These are phyloP conservation scores for Termitomyces sp. DNA, from an alignment of 1,284 basidiomycete species.

Conservation along the genomic window DNA sequence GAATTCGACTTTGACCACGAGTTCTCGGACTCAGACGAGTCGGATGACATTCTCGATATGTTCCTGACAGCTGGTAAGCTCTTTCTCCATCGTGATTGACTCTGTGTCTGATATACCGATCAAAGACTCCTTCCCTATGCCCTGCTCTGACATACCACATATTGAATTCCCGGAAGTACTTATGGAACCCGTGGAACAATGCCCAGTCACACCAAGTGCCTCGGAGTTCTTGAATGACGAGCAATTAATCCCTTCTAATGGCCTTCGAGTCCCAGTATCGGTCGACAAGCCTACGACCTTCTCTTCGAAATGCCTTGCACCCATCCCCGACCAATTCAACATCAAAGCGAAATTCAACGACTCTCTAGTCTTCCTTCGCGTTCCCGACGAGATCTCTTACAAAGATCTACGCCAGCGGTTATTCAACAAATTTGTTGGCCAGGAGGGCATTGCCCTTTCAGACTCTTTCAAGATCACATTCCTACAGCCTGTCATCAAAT, in stretches of 20 bases:
- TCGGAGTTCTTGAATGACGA: slow-evolving; percentile 13
- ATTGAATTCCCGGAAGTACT: slow-evolving; percentile 12
- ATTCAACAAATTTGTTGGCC: slow-evolving; percentile 56
- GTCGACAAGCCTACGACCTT: slow-evolving; percentile 27
- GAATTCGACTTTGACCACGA: slow-evolving; percentile 32
- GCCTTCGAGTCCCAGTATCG: slow-evolving; percentile 18
- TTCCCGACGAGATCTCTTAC: slow-evolving; percentile 39
- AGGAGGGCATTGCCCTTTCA: slow-evolving; percentile 50
- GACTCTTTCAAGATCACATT: slow-evolving; percentile 49
- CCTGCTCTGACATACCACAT: slow-evolving; percentile 25
- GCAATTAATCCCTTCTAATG: slow-evolving; percentile 18
- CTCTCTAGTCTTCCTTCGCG: slow-evolving; percentile 57
- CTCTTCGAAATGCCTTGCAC: slow-evolving; percentile 18
- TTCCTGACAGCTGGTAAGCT: slow-evolving; percentile 40
- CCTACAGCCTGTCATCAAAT: slow-evolving; percentile 29
- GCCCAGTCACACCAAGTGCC: slow-evolving; percentile 25
- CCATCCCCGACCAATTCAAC: slow-evolving; percentile 33
- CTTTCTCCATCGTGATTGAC: neutral
- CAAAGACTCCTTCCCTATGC: slow-evolving; percentile 35
- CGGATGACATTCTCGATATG: slow-evolving; percentile 38
- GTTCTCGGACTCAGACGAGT: slow-evolving; percentile 32
- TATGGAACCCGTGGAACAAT: slow-evolving; percentile 16
- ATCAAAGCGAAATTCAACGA: slow-evolving; percentile 64
- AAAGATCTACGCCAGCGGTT: slow-evolving; percentile 49
- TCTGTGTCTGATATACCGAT: slow-evolving; percentile 3